A percentile compares a stretch with the other conserved stretches of the same genome.
These are phyloP conservation scores for Haplographium delicatum DNA, from an alignment of 495 filamentous ascomycete genomes.

Conservation along the genomic window DNA sequence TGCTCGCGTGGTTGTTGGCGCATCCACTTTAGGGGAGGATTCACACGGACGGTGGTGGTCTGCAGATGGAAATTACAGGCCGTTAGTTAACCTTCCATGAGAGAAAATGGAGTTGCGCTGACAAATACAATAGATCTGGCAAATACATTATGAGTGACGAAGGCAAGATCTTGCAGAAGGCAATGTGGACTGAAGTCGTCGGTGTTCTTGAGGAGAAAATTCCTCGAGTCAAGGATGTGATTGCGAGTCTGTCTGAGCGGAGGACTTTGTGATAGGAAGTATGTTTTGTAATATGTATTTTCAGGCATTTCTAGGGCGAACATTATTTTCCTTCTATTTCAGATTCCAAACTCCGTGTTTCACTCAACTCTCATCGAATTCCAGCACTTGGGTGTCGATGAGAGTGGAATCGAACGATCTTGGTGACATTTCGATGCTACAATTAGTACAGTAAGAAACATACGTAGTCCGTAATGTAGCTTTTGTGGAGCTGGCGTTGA, in stretches of 20 bases:
- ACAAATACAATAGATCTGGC: conserved; percentile 12
- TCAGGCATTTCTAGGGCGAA: conserved; percentile 9
- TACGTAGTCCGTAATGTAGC: too few species aligned
- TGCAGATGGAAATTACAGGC: conserved; percentile 9
- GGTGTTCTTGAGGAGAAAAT: conserved; percentile 10
- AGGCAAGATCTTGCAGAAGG: conserved; percentile 8
- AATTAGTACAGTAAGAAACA: neutral
- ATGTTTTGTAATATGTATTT: conserved; percentile 5
- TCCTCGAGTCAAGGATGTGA: conserved; percentile 10
- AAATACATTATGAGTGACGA: conserved; percentile 9
- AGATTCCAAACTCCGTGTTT: conserved; percentile 9
- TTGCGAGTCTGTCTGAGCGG: conserved; percentile 8
- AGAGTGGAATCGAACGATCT: too few species aligned
- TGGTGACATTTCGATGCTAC: neutral
- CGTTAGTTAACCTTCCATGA: conserved; percentile 3
- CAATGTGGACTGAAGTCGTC: conserved; percentile 6
- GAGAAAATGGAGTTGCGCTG: conserved; percentile 6
- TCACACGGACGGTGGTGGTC: conserved; percentile 10
- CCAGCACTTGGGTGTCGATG: too few species aligned
- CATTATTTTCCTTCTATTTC: conserved; percentile 7
- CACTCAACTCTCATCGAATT: conserved; percentile 1
- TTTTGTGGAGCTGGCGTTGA: too few species aligned
- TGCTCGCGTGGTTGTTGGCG: conserved; percentile 11
- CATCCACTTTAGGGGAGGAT: conserved; percentile 8
- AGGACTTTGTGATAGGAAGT: conserved; percentile 7